A percentile compares a stretch with the other conserved stretches of the same genome.
phyloP scores from a whole-genome alignment of 2,329 filamentous ascomycete species.

The Talaromyces amestolkiae region DNA sequence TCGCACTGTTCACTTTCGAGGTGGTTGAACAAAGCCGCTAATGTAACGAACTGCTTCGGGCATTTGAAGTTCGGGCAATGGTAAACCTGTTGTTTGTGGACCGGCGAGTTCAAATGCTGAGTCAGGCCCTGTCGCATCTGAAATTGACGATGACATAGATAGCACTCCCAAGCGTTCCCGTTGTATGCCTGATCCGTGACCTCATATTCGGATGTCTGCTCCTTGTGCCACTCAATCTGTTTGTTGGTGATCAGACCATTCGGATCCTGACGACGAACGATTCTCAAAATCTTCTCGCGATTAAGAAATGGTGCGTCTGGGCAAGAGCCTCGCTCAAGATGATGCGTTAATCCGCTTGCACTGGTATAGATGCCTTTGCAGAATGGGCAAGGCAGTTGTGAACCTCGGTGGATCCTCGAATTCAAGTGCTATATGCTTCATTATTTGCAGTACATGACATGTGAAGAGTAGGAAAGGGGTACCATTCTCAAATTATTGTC shows the following conservation, averaged over 20 bases:
- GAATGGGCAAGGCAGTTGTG: conserved; percentile 53
- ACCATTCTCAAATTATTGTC: conserved; percentile 34
- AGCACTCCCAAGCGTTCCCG: conserved; percentile 50
- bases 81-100: conserved; percentile 50
- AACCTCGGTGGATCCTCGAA: conserved; percentile 51
- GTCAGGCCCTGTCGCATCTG: conserved; percentile 38
- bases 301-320: conserved; percentile 45
- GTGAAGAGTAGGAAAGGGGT: not conserved
- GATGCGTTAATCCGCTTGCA: conserved; percentile 55
- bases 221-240: conserved; percentile 48
- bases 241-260: conserved; percentile 52
- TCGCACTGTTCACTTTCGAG: conserved; percentile 47
- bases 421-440: conserved; percentile 52
- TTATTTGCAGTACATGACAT: not conserved
- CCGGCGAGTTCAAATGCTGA: conserved; percentile 55
- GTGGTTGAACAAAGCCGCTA: conserved; percentile 47
- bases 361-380: conserved; percentile 49
- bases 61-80: conserved; percentile 46
- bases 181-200: conserved; percentile 49
- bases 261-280: conserved; percentile 49
- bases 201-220: conserved; percentile 30
- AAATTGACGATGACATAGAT: conserved; percentile 53
- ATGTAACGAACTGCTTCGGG: conserved; percentile 35
- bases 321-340: conserved; percentile 58
- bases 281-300: conserved; percentile 49